A percentile compares a stretch with the other conserved stretches of the same genome.
Conservation (phyloP, 768 basidiomycete genomes). For the Pulveroboletus sp. region DNA sequence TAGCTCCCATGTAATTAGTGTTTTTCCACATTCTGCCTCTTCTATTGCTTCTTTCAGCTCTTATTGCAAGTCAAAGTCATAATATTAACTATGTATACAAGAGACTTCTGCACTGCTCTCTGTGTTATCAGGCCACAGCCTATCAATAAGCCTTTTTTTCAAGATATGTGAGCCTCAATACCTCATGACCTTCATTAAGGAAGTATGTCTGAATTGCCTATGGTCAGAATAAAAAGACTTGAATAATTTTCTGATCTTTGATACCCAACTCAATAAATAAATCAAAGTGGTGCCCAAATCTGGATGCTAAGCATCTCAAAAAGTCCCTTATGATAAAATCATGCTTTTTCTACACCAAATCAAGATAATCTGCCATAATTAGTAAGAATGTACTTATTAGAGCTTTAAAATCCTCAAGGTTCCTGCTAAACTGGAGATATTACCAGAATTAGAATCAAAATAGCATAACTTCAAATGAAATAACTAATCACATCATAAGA, state of each 20-base stretch:
- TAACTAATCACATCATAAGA: not conserved
- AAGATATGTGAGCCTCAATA: slow-evolving; percentile 18
- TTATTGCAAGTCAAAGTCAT: too few relatives aligned
- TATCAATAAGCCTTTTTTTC: slow-evolving; percentile 17
- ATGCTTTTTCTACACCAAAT: not conserved
- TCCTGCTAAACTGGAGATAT: not conserved
- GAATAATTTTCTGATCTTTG: slow-evolving; percentile 17
- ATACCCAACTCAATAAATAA: slow-evolving; percentile 22
- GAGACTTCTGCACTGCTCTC: slow-evolving; percentile 1
- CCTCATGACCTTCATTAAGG: slow-evolving; percentile 8
- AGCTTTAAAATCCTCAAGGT: not conserved
- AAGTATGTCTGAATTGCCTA: slow-evolving; percentile 11
- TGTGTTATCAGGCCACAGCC: slow-evolving; percentile 5
- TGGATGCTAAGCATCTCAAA: slow-evolving; percentile 18
- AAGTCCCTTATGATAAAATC: slow-evolving; percentile 9
- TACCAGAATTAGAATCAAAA: not conserved
- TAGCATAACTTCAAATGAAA: not conserved
- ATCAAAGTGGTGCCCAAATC: slow-evolving; percentile 16
- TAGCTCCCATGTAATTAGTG: too few relatives aligned
- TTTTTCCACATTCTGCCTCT: too few relatives aligned
- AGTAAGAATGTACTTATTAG: slow-evolving; percentile 7
- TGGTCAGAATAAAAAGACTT: slow-evolving; percentile 23
- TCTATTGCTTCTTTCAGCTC: too few relatives aligned
- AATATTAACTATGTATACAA: not conserved
- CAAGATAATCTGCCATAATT: not conserved